Conservation (phyloP, 768 basidiomycete species). For the Dentipellis sp. region DNA sequence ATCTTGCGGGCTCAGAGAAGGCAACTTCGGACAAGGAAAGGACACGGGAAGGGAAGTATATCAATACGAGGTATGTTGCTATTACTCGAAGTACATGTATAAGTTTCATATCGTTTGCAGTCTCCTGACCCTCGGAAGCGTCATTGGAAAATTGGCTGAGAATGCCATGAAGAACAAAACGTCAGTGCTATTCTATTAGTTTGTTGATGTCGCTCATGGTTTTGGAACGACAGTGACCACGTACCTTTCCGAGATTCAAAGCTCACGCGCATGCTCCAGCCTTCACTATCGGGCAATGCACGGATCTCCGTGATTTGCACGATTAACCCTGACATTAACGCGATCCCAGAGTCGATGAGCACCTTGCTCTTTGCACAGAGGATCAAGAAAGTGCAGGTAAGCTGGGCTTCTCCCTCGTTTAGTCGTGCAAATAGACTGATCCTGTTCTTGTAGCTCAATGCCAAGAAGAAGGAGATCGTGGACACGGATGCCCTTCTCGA, state of each 20-base stretch:
- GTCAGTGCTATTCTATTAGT: constrained; percentile 25
- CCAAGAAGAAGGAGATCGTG: constrained; percentile 88
- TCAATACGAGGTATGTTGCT: constrained; percentile 68
- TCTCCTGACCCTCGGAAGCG: constrained; percentile 84
- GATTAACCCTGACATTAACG: constrained; percentile 75
- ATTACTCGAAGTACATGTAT: background rate
- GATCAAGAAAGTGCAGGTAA: constrained; percentile 79
- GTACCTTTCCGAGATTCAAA: constrained; percentile 95
- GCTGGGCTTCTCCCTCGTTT: constrained; percentile 10
- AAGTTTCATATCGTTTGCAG: constrained; percentile 27
- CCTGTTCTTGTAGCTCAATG: constrained; percentile 43
- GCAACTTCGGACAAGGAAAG: constrained; percentile 94
- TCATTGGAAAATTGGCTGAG: constrained; percentile 87
- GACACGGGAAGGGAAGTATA: constrained; percentile 93
- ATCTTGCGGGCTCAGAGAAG: constrained; percentile 94
- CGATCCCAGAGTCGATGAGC: constrained; percentile 77
- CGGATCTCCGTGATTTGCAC: constrained; percentile 96
- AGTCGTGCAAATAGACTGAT: background rate
- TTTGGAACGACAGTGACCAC: constrained; percentile 51
- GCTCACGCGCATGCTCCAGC: constrained; percentile 88
- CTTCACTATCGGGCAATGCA: constrained; percentile 91
- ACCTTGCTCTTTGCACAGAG: constrained; percentile 88
- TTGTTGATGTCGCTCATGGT: background rate
- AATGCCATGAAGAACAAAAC: constrained; percentile 70
- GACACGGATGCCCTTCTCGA: constrained; percentile 92